Evolutionary conservation across 345 rosid genomes (phyloP).

Genomic region (Ceriops tagal): DNA sequence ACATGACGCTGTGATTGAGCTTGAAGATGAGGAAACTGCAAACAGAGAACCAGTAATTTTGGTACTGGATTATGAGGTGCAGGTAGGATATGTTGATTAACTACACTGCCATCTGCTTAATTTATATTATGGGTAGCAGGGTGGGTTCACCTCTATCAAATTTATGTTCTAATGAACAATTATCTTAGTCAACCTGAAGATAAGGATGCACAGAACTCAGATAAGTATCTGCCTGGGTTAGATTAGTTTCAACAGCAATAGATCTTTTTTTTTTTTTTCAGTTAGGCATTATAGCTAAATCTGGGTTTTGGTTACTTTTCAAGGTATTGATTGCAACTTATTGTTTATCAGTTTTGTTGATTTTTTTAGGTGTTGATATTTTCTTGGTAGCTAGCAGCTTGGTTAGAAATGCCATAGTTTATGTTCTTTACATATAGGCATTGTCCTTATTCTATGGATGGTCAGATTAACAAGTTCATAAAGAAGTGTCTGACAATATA

Average conservation of each 20-base stretch:
- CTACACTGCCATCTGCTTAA: neutral
- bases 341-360: too few species aligned
- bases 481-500: too few species aligned
- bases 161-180: neutral
- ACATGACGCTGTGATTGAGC: constrained; percentile 52
- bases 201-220: neutral
- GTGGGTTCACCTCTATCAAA: neutral
- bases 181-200: neutral
- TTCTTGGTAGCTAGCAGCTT: too few species aligned
- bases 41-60: constrained; percentile 65
- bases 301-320: neutral
- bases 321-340: neutral
- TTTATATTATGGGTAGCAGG: neutral
- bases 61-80: constrained; percentile 75
- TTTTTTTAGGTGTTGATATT: too few species aligned
- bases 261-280: neutral
- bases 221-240: neutral
- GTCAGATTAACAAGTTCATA: too few species aligned
- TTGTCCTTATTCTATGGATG: too few species aligned
- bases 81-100: constrained; percentile 45
- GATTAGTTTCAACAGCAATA: neutral
- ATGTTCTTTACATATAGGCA: too few species aligned
- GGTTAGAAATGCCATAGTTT: too few species aligned
- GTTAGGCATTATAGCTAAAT: neutral
- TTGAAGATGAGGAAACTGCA: constrained; percentile 36